These are phyloP conservation scores for Mercurialis annua DNA, from an alignment of 345 rosid genomes.

Conservation along the genomic window DNA sequence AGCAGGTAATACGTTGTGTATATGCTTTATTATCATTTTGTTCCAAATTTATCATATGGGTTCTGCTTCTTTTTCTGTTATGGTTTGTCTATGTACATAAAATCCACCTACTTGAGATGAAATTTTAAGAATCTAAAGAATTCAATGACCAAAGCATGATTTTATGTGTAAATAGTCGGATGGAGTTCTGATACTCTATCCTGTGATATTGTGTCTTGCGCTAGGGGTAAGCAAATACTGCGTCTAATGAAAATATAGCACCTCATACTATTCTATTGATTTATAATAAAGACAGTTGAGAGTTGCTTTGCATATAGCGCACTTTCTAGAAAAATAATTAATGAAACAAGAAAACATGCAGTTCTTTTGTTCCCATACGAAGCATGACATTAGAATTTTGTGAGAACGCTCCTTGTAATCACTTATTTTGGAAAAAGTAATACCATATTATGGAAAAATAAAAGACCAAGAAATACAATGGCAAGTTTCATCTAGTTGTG, in stretches of 20 bases:
- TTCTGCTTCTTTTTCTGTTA: not conserved
- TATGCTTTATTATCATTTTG: conserved; percentile 1
- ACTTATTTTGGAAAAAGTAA: not conserved
- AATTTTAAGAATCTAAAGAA: not conserved
- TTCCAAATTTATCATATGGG: not conserved
- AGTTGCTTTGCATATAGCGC: not conserved
- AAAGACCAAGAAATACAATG: not conserved
- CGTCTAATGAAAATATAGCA: not conserved
- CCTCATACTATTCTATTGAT: conserved; percentile 1
- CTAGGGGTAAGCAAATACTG: not conserved
- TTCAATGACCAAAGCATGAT: not conserved
- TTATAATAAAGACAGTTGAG: conserved; percentile 1
- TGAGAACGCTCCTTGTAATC: not conserved
- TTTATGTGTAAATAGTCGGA: not conserved
- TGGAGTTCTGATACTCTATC: not conserved
- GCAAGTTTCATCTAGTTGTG: conserved; percentile 16
- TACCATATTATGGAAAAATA: not conserved
- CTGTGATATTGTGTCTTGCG: not conserved
- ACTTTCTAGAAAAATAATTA: not conserved
- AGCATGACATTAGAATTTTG: not conserved
- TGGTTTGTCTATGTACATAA: not conserved
- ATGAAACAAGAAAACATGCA: not conserved
- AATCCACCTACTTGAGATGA: not conserved
- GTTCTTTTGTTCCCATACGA: not conserved
- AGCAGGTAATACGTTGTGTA: conserved; percentile 62